These are phyloP conservation scores for Kokia cookei DNA, from an alignment of 441 rosid genomes.

Conservation along the genomic window DNA sequence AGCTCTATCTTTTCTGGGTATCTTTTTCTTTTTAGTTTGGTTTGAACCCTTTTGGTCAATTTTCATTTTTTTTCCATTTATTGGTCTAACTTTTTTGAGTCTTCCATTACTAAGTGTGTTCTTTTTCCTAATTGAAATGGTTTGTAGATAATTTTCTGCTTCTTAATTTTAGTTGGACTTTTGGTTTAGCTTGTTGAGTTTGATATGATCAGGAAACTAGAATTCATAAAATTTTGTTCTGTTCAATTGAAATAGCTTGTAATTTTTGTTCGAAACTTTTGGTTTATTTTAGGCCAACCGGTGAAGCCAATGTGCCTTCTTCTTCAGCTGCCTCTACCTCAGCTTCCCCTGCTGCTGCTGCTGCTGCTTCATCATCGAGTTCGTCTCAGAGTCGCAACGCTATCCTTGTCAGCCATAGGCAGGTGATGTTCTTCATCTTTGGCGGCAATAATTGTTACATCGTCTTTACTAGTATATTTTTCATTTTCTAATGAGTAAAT, in stretches of 20 bases:
- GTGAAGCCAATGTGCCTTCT: constrained; percentile 29
- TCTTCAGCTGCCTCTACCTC: constrained; percentile 20
- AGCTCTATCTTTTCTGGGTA: neutral
- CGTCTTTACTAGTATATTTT: too few species aligned
- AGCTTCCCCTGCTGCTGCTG: constrained; percentile 18
- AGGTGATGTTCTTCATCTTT: constrained; percentile 35
- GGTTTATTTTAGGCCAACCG: constrained; percentile 22
- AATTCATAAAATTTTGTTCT: neutral
- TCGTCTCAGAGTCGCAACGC: constrained; percentile 63
- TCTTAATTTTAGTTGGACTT: neutral
- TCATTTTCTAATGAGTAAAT: neutral
- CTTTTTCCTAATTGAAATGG: neutral
- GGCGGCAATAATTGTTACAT: neutral
- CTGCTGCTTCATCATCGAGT: constrained; percentile 26
- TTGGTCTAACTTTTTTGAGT: neutral
- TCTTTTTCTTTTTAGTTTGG: neutral
- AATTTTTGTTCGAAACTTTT: constrained; percentile 5
- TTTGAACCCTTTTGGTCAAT: neutral
- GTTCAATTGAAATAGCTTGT: neutral
- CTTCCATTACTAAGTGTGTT: neutral
- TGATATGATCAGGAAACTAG: neutral
- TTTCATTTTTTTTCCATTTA: neutral
- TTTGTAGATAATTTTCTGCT: neutral
- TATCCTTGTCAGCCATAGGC: constrained; percentile 85
- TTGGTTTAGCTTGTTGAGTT: neutral